A percentile compares a stretch with the other conserved stretches of the same genome.
These are phyloP conservation scores for Hanseniaspora nectarophila DNA, from an alignment of 805 yeast species.

Conservation along the genomic window DNA sequence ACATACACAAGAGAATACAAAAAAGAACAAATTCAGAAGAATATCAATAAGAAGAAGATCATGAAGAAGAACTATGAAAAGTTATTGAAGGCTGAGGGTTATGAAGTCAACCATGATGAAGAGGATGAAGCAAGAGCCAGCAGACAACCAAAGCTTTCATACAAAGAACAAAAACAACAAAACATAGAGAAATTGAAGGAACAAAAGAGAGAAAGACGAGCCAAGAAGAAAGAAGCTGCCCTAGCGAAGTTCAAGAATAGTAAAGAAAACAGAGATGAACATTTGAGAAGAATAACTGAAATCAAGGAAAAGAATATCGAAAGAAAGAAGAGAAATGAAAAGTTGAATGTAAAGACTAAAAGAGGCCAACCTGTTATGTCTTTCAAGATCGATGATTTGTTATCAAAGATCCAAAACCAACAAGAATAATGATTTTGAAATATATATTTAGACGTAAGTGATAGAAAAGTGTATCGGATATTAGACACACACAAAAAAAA, in stretches of 20 bases:
- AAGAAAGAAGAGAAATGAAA: constrained; percentile 36
- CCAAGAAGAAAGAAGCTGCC: constrained; percentile 20
- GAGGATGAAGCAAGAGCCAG: constrained; percentile 13
- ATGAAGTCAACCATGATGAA: constrained; percentile 36
- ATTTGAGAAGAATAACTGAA: constrained; percentile 28
- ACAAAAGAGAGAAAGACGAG: constrained; percentile 27
- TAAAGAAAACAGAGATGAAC: constrained; percentile 35
- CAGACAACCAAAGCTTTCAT: constrained; percentile 9
- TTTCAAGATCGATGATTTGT: constrained; percentile 64
- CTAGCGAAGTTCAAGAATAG: constrained; percentile 20
- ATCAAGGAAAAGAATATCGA: constrained; percentile 31
- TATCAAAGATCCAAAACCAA: constrained; percentile 61
- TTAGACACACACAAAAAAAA: background rate
- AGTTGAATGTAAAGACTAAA: constrained; percentile 44
- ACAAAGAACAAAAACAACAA: constrained; percentile 21
- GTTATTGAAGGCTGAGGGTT: constrained; percentile 61
- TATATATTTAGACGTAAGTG: constrained; percentile 16
- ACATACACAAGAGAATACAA: constrained; percentile 31
- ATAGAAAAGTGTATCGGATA: background rate
- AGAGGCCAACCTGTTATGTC: constrained; percentile 87
- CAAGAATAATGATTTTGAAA: constrained; percentile 22
- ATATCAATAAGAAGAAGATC: constrained; percentile 68
- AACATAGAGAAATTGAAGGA: constrained; percentile 29
- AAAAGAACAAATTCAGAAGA: constrained; percentile 59
- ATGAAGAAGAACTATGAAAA: constrained; percentile 73